phyloP scores from a whole-genome alignment of 805 yeast species.

The Danielozyma ontarioensis region DNA sequence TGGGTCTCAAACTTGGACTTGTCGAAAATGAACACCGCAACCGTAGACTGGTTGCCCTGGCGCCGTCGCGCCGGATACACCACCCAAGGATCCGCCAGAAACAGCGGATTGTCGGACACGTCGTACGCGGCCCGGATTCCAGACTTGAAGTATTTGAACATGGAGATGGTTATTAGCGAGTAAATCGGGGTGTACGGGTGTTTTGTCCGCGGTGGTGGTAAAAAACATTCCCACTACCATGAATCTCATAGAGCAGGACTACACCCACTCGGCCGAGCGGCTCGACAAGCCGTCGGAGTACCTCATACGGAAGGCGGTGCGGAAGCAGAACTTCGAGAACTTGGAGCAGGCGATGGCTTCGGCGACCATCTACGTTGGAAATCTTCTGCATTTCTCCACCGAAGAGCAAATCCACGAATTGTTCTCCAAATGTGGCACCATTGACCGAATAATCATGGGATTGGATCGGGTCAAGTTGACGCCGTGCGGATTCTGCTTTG shows the following conservation, averaged over 20 bases:
- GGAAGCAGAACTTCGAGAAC: conserved; percentile 49
- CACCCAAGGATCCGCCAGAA: conserved; percentile 77
- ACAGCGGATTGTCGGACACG: conserved; percentile 65
- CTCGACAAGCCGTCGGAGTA: conserved; percentile 71
- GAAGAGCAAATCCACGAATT: conserved; percentile 92
- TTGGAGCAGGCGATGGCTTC: conserved; percentile 62
- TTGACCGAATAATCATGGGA: conserved; percentile 87
- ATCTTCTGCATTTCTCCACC: conserved; percentile 81
- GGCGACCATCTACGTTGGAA: conserved; percentile 86
- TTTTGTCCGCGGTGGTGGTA: not conserved
- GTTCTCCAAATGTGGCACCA: conserved; percentile 75
- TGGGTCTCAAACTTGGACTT: conserved; percentile 65
- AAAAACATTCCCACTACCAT: too few relatives aligned
- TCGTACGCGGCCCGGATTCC: conserved; percentile 67
- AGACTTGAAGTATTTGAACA: conserved; percentile 50
- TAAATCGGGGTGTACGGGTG: not conserved
- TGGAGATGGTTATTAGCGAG: conserved; percentile 10
- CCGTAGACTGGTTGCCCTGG: conserved; percentile 46
- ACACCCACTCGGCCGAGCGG: conserved; percentile 60
- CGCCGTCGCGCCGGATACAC: conserved; percentile 68
- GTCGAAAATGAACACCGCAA: conserved; percentile 83
- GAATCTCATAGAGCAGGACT: conserved; percentile 41
- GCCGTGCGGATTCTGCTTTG: conserved; percentile 96
- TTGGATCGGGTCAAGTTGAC: conserved; percentile 84
- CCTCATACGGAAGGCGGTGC: conserved; percentile 59